phyloP scores from a whole-genome alignment of 2,329 filamentous ascomycete genomes.

The Akanthomyces lecanii region DNA sequence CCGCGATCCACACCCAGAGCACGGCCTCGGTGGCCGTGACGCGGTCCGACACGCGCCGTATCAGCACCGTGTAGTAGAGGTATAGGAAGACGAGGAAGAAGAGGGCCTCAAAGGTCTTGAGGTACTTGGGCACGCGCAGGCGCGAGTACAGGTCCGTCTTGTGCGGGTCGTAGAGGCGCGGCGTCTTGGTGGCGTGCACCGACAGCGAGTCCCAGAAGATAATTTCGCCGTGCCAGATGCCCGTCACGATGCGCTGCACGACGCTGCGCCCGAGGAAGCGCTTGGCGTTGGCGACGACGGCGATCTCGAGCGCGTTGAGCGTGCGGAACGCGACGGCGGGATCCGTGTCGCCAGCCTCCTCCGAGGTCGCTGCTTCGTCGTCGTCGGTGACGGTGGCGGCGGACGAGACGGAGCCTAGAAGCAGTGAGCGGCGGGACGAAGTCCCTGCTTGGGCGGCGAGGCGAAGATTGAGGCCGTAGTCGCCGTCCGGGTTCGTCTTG shows the following conservation, averaged over 20 bases:
- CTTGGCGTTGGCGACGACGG: conserved; percentile 75
- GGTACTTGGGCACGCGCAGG: conserved; percentile 73
- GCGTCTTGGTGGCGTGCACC: conserved; percentile 67
- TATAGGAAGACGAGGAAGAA: conserved; percentile 75
- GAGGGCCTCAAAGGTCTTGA: conserved; percentile 77
- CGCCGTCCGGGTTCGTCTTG: conserved; percentile 9
- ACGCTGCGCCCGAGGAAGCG: conserved; percentile 76
- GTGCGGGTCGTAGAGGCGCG: conserved; percentile 67
- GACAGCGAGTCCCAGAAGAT: conserved; percentile 82
- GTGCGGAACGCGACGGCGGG: conserved; percentile 70
- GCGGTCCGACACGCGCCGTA: conserved; percentile 62
- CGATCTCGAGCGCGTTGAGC: conserved; percentile 83
- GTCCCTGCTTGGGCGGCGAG: neutral
- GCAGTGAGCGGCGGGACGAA: conserved; percentile 35
- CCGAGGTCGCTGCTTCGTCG: conserved; percentile 26
- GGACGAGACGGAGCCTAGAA: conserved; percentile 52
- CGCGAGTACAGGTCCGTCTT: conserved; percentile 71
- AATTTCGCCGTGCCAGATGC: conserved; percentile 82
- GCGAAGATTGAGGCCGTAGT: conserved; percentile 35
- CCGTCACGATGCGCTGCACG: conserved; percentile 78
- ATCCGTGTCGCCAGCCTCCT: conserved; percentile 49
- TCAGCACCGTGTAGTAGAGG: conserved; percentile 82
- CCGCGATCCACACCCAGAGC: conserved; percentile 80
- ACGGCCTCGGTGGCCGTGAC: conserved; percentile 67
- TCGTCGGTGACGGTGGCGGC: conserved; percentile 28